Percentiles rank a stretch among this genome's conserved stretches.
These are phyloP conservation scores for Puccinia triticina DNA, from an alignment of 1,284 basidiomycete species.

Conservation along the genomic window DNA sequence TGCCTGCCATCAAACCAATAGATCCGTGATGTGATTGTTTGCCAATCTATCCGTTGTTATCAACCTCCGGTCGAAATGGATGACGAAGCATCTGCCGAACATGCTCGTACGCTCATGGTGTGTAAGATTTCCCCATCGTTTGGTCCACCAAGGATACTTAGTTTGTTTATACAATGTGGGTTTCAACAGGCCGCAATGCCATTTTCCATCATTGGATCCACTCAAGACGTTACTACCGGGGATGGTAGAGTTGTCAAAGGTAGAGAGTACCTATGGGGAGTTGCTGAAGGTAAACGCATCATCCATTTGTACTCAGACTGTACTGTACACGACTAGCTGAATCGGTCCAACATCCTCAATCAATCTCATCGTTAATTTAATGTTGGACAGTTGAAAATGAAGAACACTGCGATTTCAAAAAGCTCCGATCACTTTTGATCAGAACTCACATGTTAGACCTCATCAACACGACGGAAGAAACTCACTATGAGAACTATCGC, in stretches of 20 bases:
- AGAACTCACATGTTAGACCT: constrained; percentile 99
- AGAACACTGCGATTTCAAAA: constrained; percentile 98
- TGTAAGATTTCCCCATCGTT: constrained; percentile 21
- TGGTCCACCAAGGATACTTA: background rate
- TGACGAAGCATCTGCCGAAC: constrained; percentile 83
- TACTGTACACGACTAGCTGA: background rate
- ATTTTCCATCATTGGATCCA: constrained; percentile 97
- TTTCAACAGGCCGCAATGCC: constrained; percentile 75
- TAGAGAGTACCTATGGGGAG: constrained; percentile 99
- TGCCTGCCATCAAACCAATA: constrained; percentile 58
- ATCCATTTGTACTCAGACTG: constrained; percentile 27
- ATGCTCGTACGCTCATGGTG: constrained; percentile 75
- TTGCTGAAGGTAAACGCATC: constrained; percentile 77
- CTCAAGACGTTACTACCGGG: constrained; percentile 84
- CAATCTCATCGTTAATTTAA: background rate
- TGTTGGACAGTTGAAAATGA: constrained; percentile 83
- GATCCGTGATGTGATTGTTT: constrained; percentile 86
- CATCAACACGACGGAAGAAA: constrained; percentile 91
- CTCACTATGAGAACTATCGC: constrained; percentile 97
- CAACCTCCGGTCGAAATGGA: constrained; percentile 88
- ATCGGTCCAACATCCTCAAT: background rate
- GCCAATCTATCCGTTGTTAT: constrained; percentile 93
- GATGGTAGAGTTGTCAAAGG: constrained; percentile 96
- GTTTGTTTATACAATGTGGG: background rate
- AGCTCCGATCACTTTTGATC: constrained; percentile 91